Evolutionary conservation across 495 filamentous ascomycete genomes (phyloP), one percentile per base, ranked within the genome.

Genomic region (Hypoxylon trugodes): DNA sequence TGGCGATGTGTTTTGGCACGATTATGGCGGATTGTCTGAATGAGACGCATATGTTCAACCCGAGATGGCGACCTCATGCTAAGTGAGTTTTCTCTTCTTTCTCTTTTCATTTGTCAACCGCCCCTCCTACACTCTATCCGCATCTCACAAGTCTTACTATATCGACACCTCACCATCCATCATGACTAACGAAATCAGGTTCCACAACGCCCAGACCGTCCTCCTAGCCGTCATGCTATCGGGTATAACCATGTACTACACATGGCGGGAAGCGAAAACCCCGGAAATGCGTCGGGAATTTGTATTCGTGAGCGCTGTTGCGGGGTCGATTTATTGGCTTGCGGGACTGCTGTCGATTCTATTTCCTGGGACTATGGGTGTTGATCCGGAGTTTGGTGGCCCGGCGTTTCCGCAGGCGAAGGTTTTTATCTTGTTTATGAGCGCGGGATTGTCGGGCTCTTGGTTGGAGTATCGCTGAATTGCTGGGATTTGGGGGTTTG

Each of bases 141-240:
- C 40, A 5, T 22, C 4, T 4, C 28, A 30, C 28, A 30, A 4
- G 10, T 4, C 28, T 5, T 10, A 30, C 28, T 5, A 30, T 1
- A 3, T 40, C n/a, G n/a, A 16, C 8, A 42, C 6, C 58, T 21
- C 5, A 13, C 21, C 47, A 48, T 36, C 18, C 15, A 19, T 24
- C 33, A 9, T 24, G 6, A 3, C 45, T 47, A 32, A 57, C 30
- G 42, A 12, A 16, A 4, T 2, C 48, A 81, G 79, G 57, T 86
- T 85, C 68, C 83, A 86, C 69, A 79, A 79, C 54, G 83, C 74
- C 12, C 83, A 86, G 43, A 85, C 82, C 15, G 84, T 86, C 69
- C 75, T 65, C 32, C 74, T 82, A 42, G 79, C 82, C 0, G 55
- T 82, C 0, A 42, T 66, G 16, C 73, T 86, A 1, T 76, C 80